Conservation (phyloP, 768 basidiomycete species). For the Trametes coccinea region DNA sequence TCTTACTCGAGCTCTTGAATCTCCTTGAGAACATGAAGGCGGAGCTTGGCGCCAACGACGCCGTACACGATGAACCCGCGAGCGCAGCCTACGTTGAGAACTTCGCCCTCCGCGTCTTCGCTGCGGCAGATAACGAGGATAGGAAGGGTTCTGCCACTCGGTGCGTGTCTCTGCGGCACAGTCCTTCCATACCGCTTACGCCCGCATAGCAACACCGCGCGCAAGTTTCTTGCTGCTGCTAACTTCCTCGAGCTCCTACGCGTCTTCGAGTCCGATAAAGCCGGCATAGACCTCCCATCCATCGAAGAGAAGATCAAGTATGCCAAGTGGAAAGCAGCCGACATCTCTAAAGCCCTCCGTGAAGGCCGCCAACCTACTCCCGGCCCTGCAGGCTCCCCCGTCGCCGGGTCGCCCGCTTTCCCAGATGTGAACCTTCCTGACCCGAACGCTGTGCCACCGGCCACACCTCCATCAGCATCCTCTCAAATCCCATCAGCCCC, state of each 20-base stretch:
- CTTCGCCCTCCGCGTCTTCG: constrained; percentile 91
- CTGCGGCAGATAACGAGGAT: constrained; percentile 88
- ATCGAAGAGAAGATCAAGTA: constrained; percentile 88
- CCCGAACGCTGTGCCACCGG: constrained; percentile 14
- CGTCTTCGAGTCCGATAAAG: constrained; percentile 59
- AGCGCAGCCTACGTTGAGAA: constrained; percentile 92
- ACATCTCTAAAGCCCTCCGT: constrained; percentile 92
- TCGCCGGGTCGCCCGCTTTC: constrained; percentile 35
- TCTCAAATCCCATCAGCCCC: constrained; percentile 18
- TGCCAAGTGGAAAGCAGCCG: constrained; percentile 96
- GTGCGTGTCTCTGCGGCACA: constrained; percentile 40
- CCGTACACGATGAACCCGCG: constrained; percentile 78
- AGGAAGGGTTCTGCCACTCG: constrained; percentile 72
- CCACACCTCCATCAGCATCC: constrained; percentile 29
- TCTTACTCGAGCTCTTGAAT: constrained; percentile 74
- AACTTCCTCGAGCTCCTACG: constrained; percentile 91
- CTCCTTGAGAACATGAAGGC: constrained; percentile 80
- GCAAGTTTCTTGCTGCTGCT: constrained; percentile 92
- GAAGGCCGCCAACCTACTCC: constrained; percentile 84
- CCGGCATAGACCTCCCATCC: constrained; percentile 36
- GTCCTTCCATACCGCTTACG: background rate
- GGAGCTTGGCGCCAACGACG: constrained; percentile 72
- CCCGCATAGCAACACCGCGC: constrained; percentile 74
- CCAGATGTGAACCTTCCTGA: constrained; percentile 21
- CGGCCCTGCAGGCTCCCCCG: constrained; percentile 75